A percentile compares a stretch with the other conserved stretches of the same genome.
Conservation (phyloP, 208 protist genomes). For the Trypanosoma cruzi region DNA sequence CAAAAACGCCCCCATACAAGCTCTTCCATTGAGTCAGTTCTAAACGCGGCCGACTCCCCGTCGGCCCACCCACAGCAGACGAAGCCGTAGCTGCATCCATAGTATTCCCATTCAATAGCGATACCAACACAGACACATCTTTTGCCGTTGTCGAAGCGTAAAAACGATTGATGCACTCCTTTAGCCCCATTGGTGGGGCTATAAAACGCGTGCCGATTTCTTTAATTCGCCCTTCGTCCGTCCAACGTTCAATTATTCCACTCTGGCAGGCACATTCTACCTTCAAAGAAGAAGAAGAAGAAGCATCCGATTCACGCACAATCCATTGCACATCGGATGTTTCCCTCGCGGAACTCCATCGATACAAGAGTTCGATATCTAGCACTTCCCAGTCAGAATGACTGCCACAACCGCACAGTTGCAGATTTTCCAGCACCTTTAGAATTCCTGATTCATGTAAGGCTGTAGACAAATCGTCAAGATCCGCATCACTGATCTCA, state of each 20-base stretch:
- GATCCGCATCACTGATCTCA: constrained; percentile 4
- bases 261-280: constrained; percentile 19
- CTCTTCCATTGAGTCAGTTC: neutral
- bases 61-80: neutral
- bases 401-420: constrained; percentile 39
- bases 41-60: too few relatives aligned
- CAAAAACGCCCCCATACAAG: constrained; percentile 15
- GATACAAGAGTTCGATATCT: constrained; percentile 65
- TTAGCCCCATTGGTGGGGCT: constrained; percentile 35
- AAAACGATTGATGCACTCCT: constrained; percentile 55
- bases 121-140: constrained; percentile 68
- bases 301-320: constrained; percentile 19
- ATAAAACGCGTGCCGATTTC: constrained; percentile 3
- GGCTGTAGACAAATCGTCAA: constrained; percentile 45
- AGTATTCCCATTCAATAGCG: constrained; percentile 29
- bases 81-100: neutral
- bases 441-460: constrained; percentile 46
- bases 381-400: constrained; percentile 33
- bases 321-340: constrained; percentile 43
- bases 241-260: neutral
- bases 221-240: neutral
- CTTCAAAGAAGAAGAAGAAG: neutral
- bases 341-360: constrained; percentile 46
- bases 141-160: constrained; percentile 72
- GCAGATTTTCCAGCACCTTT: constrained; percentile 41